A percentile compares a stretch with the other conserved stretches of the same genome.
phyloP scores from a whole-genome alignment of 768 basidiomycete genomes.

The Hericium coralloides region DNA sequence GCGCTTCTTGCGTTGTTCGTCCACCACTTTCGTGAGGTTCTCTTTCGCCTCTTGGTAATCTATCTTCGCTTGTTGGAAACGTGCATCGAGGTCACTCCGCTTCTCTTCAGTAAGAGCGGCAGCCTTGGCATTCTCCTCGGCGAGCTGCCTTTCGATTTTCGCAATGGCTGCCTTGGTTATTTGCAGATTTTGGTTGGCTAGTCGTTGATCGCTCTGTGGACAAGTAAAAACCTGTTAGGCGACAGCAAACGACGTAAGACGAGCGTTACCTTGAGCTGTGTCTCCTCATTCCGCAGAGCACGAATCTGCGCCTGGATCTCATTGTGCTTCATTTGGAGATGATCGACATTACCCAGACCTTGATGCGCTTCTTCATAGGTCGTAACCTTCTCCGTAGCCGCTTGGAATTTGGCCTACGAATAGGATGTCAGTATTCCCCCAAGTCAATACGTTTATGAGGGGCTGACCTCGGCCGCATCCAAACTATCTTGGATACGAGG shows the following conservation, averaged over 20 bases:
- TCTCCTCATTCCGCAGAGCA: slow-evolving; percentile 27
- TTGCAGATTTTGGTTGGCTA: slow-evolving; percentile 5
- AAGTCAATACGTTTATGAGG: background rate
- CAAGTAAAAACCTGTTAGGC: background rate
- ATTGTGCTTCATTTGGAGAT: slow-evolving; percentile 31
- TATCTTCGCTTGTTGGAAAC: slow-evolving; percentile 39
- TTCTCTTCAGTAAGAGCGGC: slow-evolving; percentile 46
- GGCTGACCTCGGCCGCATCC: slow-evolving; percentile 29
- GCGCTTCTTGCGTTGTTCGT: background rate
- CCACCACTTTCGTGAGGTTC: slow-evolving; percentile 2
- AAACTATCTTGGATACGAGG: slow-evolving; percentile 33
- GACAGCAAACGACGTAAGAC: background rate
- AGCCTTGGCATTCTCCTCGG: slow-evolving; percentile 8
- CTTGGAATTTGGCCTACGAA: slow-evolving; percentile 24
- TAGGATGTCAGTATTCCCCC: background rate
- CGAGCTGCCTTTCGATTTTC: slow-evolving; percentile 4
- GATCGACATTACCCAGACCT: slow-evolving; percentile 37
- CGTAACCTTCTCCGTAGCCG: slow-evolving; percentile 28
- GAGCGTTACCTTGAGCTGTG: background rate
- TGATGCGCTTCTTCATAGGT: slow-evolving; percentile 30
- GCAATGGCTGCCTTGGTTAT: slow-evolving; percentile 7
- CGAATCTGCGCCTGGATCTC: slow-evolving; percentile 38
- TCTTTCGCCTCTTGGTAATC: slow-evolving; percentile 9
- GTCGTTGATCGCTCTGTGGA: slow-evolving; percentile 7
- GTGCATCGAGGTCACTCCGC: slow-evolving; percentile 45